Base-by-base conservation (phyloP, 192 early-diverging fungal genomes). In the Coemansia brasiliensis region DNA sequence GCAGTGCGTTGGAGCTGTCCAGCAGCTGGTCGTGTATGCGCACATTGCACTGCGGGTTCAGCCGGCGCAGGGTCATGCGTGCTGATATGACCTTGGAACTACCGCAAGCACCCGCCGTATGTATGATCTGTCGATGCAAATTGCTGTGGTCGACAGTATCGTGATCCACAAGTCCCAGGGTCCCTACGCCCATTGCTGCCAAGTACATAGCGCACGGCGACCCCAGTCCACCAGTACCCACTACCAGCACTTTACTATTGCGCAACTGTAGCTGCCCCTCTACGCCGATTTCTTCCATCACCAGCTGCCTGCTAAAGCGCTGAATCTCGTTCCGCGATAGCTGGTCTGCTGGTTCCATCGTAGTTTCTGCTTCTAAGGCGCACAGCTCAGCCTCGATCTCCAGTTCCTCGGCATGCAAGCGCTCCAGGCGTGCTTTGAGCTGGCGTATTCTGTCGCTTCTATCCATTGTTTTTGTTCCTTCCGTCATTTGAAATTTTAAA, bases 151-250 rank as follows among this genome's bases (percentile, higher is more conserved):
- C 96, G 0, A 99, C 91, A 0, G 59, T 75, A 64, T 99, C 96
- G 67, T 97, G 91, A 62, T 99, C 96, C 0, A 94, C 84, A 16
- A 97, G 87, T 6, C 96, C 96, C 17, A 99, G 48, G 2, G 83
- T 79, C 65, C 91, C 95, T 16, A 96, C 81, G 3, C 96, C 96
- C 52, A 88, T 88, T 3, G 89, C 87, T 5, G 92, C 93, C 13
- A 98, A 82, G 61, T 98, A 98, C 24, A 97, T 76, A 3, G 87
- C 80, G 27, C 85, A 89, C 5, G 96, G 91, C 3, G 93, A 83
- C 1, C 96, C 96, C 10, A 98, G 83, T 1, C 96, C 96, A 54
- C 96, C 96, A n/a, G 93, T 88, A 5, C 95, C 95, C 3, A 96
- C 92, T 3, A 98, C 79, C 6, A 97, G 76, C 43, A 94, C 88